Conservation (phyloP, 2,329 filamentous ascomycete genomes). For the Ophiostoma ulmi region DNA sequence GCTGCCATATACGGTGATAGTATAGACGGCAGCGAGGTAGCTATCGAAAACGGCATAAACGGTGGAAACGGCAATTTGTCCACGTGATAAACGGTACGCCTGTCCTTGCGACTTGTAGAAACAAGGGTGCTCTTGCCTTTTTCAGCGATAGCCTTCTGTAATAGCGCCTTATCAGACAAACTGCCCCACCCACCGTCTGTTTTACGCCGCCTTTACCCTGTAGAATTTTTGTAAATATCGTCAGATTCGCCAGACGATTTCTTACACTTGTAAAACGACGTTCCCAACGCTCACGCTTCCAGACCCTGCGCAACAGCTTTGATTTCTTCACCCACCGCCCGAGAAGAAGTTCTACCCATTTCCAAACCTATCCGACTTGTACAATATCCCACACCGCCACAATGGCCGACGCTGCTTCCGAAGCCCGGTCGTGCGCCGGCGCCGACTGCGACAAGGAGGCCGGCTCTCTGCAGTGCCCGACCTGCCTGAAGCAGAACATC, state of each 20-base stretch:
- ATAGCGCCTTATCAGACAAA: constrained; percentile 11
- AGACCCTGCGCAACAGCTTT: neutral
- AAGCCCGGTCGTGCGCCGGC: constrained; percentile 70
- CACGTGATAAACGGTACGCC: constrained; percentile 3
- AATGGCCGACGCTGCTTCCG: constrained; percentile 47
- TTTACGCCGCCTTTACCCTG: neutral
- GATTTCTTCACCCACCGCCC: no score
- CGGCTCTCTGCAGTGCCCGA: constrained; percentile 84
- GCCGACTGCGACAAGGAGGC: constrained; percentile 83
- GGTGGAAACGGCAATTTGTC: neutral
- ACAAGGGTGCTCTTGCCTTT: constrained; percentile 2
- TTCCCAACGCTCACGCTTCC: neutral
- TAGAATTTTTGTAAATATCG: constrained; percentile 7
- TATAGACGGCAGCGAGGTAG: no score
- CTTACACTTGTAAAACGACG: constrained; percentile 5
- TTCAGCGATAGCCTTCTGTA: neutral
- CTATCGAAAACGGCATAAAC: neutral
- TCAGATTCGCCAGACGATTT: neutral
- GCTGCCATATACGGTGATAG: no score
- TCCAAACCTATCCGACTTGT: neutral
- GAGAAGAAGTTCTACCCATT: no score
- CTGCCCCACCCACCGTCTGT: neutral
- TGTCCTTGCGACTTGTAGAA: neutral
- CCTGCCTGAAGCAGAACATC: constrained; percentile 81
- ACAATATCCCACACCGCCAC: constrained; percentile 34